Conservation (phyloP, 371 early-diverging fungal genomes). For the Mortierella sp. region DNA sequence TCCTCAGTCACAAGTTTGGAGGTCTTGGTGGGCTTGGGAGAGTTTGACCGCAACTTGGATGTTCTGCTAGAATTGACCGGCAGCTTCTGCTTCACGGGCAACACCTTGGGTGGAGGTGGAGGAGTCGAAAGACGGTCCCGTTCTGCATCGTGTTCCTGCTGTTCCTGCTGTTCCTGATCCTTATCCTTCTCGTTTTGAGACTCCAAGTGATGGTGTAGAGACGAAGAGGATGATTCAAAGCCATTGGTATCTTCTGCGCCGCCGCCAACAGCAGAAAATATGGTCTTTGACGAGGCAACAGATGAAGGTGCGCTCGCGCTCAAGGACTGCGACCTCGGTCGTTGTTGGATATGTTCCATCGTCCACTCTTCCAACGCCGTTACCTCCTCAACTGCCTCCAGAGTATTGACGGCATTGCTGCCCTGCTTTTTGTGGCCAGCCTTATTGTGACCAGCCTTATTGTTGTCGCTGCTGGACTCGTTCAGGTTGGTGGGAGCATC, state of each 20-base stretch:
- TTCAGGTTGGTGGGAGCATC: neutral
- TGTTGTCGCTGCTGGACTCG: neutral
- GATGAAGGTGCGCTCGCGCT: neutral
- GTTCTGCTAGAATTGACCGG: constrained; percentile 12
- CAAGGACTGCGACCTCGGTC: neutral
- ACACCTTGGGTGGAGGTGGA: neutral
- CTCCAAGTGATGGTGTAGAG: neutral
- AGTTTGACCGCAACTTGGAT: constrained; percentile 34
- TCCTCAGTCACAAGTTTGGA: constrained; percentile 49
- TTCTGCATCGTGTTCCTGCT: neutral
- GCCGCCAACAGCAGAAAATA: neutral
- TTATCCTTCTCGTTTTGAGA: neutral
- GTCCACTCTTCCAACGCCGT: neutral
- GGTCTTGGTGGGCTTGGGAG: constrained; percentile 45
- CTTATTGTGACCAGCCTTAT: too few species aligned
- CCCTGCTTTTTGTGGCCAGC: neutral
- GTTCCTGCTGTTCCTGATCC: neutral
- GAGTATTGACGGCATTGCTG: neutral
- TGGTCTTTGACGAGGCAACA: neutral
- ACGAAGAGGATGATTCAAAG: neutral
- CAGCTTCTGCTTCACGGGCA: constrained; percentile 16
- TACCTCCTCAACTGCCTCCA: neutral
- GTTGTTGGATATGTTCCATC: neutral
- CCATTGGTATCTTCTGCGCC: neutral
- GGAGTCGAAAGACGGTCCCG: neutral